Evolutionary conservation across 129 eudicot species (phyloP).

Genomic region (Calendula officinalis): DNA sequence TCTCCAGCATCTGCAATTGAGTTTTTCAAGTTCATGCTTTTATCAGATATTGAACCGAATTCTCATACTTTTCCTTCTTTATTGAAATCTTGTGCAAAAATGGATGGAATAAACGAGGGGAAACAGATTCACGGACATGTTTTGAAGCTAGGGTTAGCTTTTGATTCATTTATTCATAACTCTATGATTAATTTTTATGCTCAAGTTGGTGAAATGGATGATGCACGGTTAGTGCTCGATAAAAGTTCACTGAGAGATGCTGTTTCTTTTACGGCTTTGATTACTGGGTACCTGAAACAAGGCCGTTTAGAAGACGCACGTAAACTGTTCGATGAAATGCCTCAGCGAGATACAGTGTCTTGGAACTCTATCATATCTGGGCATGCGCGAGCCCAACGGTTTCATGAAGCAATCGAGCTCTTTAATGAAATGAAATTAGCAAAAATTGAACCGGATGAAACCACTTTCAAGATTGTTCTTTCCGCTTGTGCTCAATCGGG

Average conservation of each 20-base stretch:
- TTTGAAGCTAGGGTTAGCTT: conserved; percentile 32
- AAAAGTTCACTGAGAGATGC: conserved; percentile 52
- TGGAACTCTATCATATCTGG: conserved; percentile 71
- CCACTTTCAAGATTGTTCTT: conserved; percentile 57
- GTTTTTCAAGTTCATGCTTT: conserved; percentile 33
- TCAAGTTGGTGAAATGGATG: conserved; percentile 52
- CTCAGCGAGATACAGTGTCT: conserved; percentile 53
- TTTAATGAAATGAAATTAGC: conserved; percentile 50
- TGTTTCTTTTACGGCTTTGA: conserved; percentile 64
- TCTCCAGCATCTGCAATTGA: conserved; percentile 21
- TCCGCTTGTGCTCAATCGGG: conserved; percentile 62
- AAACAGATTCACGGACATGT: conserved; percentile 36
- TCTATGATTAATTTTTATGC: conserved; percentile 59
- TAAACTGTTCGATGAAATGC: conserved; percentile 54
- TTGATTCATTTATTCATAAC: conserved; percentile 40
- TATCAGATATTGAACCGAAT: conserved; percentile 33
- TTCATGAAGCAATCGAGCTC: conserved; percentile 41
- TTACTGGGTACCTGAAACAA: conserved; percentile 51
- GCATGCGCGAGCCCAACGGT: conserved; percentile 37
- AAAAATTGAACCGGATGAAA: conserved; percentile 52
- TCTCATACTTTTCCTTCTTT: conserved; percentile 37
- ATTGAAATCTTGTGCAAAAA: conserved; percentile 33
- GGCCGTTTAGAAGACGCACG: conserved; percentile 41
- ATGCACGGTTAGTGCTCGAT: conserved; percentile 58
- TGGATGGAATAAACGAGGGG: conserved; percentile 11